These are phyloP conservation scores for Rubia yunnanensis DNA, from an alignment of 257 asterid genomes.

Conservation along the genomic window DNA sequence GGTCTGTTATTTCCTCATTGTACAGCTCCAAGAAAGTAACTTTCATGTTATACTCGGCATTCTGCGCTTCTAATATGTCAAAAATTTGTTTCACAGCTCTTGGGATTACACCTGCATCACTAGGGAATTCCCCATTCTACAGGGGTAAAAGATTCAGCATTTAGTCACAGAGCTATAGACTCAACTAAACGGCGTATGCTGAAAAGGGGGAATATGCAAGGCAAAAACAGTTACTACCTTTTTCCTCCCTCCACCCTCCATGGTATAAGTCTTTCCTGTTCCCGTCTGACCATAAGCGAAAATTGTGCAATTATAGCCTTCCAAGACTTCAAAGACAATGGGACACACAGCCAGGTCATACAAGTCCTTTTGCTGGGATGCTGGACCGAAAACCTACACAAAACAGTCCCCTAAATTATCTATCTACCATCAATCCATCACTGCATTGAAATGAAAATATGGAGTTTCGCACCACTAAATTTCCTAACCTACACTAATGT, in stretches of 20 bases:
- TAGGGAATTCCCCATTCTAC: constrained; percentile 94
- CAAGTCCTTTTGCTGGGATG: constrained; percentile 87
- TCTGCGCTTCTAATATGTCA: constrained; percentile 79
- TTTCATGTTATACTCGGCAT: constrained; percentile 93
- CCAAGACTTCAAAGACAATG: constrained; percentile 84
- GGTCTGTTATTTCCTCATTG: constrained; percentile 94
- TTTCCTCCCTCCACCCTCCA: constrained; percentile 98
- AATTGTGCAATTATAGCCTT: constrained; percentile 96
- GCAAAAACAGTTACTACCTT: constrained; percentile 37
- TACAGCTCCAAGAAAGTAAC: constrained; percentile 89
- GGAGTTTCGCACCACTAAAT: neutral
- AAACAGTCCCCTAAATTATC: constrained; percentile 6
- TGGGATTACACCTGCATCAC: constrained; percentile 98
- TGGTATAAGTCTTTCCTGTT: constrained; percentile 94
- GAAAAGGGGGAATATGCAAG: neutral
- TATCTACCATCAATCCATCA: neutral
- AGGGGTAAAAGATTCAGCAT: constrained; percentile 23
- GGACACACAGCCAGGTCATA: constrained; percentile 84
- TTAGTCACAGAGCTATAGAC: constrained; percentile 2
- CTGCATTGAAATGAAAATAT: neutral
- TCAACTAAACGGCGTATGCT: neutral
- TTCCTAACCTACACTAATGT: neutral
- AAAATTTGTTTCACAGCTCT: constrained; percentile 95
- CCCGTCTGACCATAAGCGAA: constrained; percentile 99
- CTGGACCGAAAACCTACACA: constrained; percentile 83